Percentiles rank a stretch among this genome's conserved stretches.
Evolutionary conservation across 2,329 filamentous ascomycete species (phyloP).

Genomic region (Aspergillus viridinutans): DNA sequence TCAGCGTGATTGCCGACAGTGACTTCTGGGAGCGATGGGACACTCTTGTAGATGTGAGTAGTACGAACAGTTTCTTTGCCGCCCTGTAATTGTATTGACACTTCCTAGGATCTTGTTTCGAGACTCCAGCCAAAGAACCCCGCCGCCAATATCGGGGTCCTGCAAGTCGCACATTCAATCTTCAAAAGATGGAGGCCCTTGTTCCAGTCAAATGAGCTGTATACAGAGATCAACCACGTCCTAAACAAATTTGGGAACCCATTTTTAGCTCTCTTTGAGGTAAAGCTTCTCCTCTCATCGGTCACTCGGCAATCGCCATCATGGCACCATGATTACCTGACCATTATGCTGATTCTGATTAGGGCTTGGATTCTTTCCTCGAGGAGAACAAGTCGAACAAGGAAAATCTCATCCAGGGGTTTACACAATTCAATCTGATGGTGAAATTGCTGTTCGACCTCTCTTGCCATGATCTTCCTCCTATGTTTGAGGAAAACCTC

Average conservation of each 20-base stretch:
- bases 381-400: constrained; percentile 72
- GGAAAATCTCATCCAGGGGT: constrained; percentile 68
- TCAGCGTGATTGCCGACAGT: constrained; percentile 95
- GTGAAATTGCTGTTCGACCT: constrained; percentile 94
- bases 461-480: constrained; percentile 93
- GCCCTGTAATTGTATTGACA: constrained; percentile 1
- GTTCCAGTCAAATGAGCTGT: constrained; percentile 88
- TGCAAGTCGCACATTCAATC: constrained; percentile 97
- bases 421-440: constrained; percentile 80
- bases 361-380: constrained; percentile 55
- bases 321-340: background rate
- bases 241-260: constrained; percentile 76
- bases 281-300: constrained; percentile 37
- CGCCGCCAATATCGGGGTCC: constrained; percentile 83
- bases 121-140: constrained; percentile 78
- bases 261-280: constrained; percentile 74
- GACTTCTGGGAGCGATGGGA: constrained; percentile 97
- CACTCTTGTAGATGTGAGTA: constrained; percentile 74
- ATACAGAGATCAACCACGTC: constrained; percentile 94
- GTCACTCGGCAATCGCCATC: background rate
- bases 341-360: constrained; percentile 12
- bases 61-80: background rate
- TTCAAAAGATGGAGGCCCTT: constrained; percentile 94
- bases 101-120: constrained; percentile 71
- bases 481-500: constrained; percentile 89